Evolutionary conservation across 2,329 filamentous ascomycete species (phyloP).

Genomic region (Ascochyta clinopodiicola): DNA sequence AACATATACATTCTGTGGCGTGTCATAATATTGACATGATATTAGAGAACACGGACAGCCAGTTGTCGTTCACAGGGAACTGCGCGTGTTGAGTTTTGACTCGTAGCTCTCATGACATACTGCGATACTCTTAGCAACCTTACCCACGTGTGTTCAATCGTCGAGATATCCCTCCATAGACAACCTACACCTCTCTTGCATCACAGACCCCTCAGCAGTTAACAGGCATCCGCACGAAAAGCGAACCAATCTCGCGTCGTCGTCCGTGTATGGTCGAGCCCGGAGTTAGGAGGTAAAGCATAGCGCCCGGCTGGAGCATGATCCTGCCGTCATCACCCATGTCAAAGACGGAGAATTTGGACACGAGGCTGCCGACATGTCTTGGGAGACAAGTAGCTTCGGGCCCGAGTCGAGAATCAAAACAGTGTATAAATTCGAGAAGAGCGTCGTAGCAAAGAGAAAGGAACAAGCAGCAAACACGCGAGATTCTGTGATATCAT

Average conservation of each 20-base stretch:
- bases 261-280: neutral
- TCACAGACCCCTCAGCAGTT: neutral
- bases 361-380: constrained; percentile 6
- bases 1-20: too few species aligned
- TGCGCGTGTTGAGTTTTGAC: too few species aligned
- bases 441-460: neutral
- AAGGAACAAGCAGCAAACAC: neutral
- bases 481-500: constrained; percentile 2
- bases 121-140: neutral
- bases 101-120: neutral
- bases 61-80: too few species aligned
- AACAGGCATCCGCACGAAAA: neutral
- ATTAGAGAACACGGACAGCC: too few species aligned
- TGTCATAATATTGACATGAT: too few species aligned
- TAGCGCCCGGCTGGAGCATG: neutral
- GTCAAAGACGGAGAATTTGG: neutral
- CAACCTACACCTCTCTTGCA: neutral
- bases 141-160: neutral
- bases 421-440: neutral
- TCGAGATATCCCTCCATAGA: neutral
- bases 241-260: neutral
- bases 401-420: neutral
- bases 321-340: neutral
- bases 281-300: constrained; percentile 6
- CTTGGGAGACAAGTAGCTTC: neutral